Evolutionary conservation across 768 basidiomycete genomes (phyloP), one percentile per base, ranked within the genome.

Genomic region (Suillus spraguei): DNA sequence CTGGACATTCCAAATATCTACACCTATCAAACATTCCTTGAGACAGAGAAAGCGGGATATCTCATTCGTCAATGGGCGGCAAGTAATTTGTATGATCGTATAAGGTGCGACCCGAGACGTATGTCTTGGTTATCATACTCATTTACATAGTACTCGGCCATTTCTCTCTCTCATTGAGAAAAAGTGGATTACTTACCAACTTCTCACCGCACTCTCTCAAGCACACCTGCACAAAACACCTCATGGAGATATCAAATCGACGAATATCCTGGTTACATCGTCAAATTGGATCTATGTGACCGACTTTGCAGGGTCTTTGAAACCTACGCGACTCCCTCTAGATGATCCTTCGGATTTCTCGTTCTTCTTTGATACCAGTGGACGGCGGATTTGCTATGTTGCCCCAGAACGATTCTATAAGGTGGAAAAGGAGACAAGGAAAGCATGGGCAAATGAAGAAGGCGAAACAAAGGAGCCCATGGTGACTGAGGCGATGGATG

Each of bases 261-360:
- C 96, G 76, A 99, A 99, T 74, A 87, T 99, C 68, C 85, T 99
- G 59, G 94, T 99, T 56, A 95, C 96, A 0, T 95, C 97, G 0
- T 96, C 94, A 83, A 96, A 98, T 70, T 94, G 94, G 88, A 84
- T 97, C 13, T 95, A 95, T 71, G 81, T 99, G 59, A 92, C 96
- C 47, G 97, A 99, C 78, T 99, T 99, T 74, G 93, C 96, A 0
- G 85, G 89, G 0, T 78, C 87, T 7, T 96, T 93, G 84, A 99
- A 99, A 74, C 97, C 96, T 0, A 96, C 95, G 2, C 93, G 88
- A 74, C 86, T 99, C 13, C 97, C 97, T 0, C 84, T 98, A 50
- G 95, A 99, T 71, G 96, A 99, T 72, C 97, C 97, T 4, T 88
- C 96, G 9, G 95, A 97, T 77, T 99, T 98, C 76, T 96, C 95